Evolutionary conservation across 2,329 filamentous ascomycete species (phyloP), one percentile per base, ranked within the genome.

Genomic region (Leptoxyphium fumago): DNA sequence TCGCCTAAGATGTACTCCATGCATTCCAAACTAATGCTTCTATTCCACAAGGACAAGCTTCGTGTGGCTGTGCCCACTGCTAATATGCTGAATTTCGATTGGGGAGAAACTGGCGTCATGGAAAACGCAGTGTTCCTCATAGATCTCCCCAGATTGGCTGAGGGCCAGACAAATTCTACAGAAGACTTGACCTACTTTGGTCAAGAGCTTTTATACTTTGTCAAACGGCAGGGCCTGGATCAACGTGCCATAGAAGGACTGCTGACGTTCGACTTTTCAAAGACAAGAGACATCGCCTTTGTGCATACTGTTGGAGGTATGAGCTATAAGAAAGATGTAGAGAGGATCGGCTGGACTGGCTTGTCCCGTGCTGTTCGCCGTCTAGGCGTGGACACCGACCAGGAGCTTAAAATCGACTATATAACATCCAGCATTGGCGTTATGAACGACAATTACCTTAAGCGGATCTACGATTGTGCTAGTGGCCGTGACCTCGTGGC

Each of bases 121-220:
- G 88, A 95, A 63, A 95, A 94, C 43, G 81, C 80, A 54, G 77
- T 88, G 7, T 96, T 94, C 59, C 59, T 96, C n/a, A 88, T 98
- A 51, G 91, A 98, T 59, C 74, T 96, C 8, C 89, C 91, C 5
- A 71, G 74, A 36, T 61, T 77, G 18, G 2, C 46, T 42, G 48
- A 61, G 36, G 52, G 52, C 11, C 17, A 48, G 2, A 49, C 55
- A 2, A 9, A 13, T 5, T 13, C 13, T 5, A 52, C 55, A 0
- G 44, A 57, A 2, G 52, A 62, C 4, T 48, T 65, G 8, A 73
- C 75, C 0, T 45, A 57, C 2, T 95, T 94, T 58, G 76, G 76
- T 15, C 71, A 75, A 46, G 82, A 89, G 36, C 67, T 95, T 21
- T 61, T 73, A 17, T 74, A 77, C 55, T 94, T 91, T 55, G 65